These are phyloP conservation scores for Pseudocercospora fuligena DNA, from an alignment of 2,329 filamentous ascomycete genomes.

Conservation along the genomic window DNA sequence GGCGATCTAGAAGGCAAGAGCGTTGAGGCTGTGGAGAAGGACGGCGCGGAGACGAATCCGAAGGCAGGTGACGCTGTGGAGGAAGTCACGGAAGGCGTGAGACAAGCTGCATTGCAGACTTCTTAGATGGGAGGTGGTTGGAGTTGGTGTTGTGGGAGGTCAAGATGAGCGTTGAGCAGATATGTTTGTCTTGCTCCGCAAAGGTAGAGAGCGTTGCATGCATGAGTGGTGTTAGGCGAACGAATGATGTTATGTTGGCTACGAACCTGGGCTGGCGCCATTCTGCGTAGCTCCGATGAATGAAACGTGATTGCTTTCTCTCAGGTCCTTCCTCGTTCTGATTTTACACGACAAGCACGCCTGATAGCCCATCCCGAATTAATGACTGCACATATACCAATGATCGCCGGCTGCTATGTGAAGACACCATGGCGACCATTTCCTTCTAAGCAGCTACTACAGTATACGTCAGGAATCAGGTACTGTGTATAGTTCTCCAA, in stretches of 20 bases:
- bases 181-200: slow-evolving; percentile 1
- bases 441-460: too few species aligned
- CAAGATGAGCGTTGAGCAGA: not conserved
- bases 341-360: not conserved
- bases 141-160: not conserved
- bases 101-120: slow-evolving; percentile 52
- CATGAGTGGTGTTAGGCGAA: not conserved
- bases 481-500: too few species aligned
- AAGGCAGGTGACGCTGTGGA: slow-evolving; percentile 47
- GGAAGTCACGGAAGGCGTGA: slow-evolving; percentile 51
- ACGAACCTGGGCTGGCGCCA: not conserved
- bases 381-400: too few species aligned
- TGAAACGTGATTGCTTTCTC: not conserved
- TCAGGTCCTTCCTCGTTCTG: not conserved
- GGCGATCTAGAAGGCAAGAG: slow-evolving; percentile 59
- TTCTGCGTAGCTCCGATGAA: not conserved
- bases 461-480: too few species aligned
- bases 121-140: slow-evolving; percentile 23
- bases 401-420: too few species aligned
- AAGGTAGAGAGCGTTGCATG: not conserved
- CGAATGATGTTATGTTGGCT: not conserved
- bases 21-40: slow-evolving; percentile 77
- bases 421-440: too few species aligned
- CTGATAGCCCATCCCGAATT: not conserved
- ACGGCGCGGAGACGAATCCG: slow-evolving; percentile 54